Percentiles rank a stretch among this genome's conserved stretches.
These are phyloP conservation scores for Astragalus glycyphyllos DNA, from an alignment of 306 rosid species.

Conservation along the genomic window DNA sequence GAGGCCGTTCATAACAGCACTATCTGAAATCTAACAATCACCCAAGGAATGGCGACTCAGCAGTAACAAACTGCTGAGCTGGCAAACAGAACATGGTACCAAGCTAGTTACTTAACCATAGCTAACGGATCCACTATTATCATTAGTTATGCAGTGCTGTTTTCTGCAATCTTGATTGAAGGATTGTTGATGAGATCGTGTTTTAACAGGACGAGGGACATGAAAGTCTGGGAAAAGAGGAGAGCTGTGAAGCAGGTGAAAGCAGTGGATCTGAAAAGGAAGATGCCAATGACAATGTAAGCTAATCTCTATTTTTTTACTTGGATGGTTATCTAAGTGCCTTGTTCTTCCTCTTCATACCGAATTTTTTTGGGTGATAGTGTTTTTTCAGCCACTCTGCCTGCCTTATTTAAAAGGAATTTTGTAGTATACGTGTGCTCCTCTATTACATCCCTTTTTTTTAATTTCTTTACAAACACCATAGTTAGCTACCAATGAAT, in stretches of 20 bases:
- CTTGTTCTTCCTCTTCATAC: background rate
- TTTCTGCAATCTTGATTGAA: too few species aligned
- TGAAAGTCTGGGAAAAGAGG: too few species aligned
- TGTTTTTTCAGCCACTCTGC: background rate
- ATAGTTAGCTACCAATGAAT: background rate
- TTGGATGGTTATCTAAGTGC: background rate
- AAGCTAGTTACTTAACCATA: too few species aligned
- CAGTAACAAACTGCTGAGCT: too few species aligned
- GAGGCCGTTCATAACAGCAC: too few species aligned
- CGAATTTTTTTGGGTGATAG: background rate
- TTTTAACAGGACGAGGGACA: too few species aligned
- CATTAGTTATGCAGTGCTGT: constrained; percentile 12
- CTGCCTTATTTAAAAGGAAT: background rate
- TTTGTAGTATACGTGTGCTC: background rate
- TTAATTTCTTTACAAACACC: background rate
- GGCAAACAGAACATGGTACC: too few species aligned
- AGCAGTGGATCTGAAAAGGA: constrained; percentile 44
- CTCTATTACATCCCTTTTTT: background rate
- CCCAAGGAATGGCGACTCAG: too few species aligned
- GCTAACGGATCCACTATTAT: background rate
- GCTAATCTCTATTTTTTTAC: constrained; percentile 16
- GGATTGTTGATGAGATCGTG: too few species aligned
- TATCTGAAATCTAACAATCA: too few species aligned
- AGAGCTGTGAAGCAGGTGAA: background rate
- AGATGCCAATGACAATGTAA: background rate